Percentiles rank a stretch among this genome's conserved stretches.
Conservation (phyloP, 306 rosid genomes). For the Castanopsis chinensis region DNA sequence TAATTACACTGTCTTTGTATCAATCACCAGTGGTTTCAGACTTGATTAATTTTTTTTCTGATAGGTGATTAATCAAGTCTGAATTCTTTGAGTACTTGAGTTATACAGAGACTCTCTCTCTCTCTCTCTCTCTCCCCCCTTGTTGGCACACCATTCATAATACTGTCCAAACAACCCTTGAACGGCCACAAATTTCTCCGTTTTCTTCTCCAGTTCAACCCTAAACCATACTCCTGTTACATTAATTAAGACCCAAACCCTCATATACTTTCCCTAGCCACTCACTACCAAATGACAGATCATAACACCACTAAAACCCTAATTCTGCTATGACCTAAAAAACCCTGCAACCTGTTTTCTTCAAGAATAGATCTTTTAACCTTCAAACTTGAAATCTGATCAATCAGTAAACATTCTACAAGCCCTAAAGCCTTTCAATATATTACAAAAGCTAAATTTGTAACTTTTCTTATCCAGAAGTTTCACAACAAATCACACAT, state of each 20-base stretch:
- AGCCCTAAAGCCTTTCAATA: not conserved
- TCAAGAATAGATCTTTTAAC: not conserved
- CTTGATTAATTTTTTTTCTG: not conserved
- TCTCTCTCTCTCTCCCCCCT: not conserved
- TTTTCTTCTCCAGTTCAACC: not conserved
- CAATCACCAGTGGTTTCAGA: not conserved
- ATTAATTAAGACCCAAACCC: not conserved
- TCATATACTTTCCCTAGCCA: not conserved
- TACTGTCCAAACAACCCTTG: not conserved
- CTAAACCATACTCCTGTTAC: not conserved
- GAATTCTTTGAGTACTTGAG: no score
- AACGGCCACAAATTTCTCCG: not conserved
- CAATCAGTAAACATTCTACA: not conserved
- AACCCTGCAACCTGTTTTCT: not conserved
- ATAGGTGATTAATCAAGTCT: no score
- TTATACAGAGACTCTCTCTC: no score
- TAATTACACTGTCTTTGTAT: no score
- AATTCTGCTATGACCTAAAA: not conserved
- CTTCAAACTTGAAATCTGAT: not conserved
- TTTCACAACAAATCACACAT: not conserved
- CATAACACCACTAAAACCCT: not conserved
- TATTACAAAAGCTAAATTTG: no score
- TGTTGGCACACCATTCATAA: not conserved
- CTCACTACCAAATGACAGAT: not conserved
- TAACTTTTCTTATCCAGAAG: not conserved